Evolutionary conservation across 169 alveolate species (phyloP), one percentile per base, ranked within the genome.

Genomic region (Babesia divergens): DNA sequence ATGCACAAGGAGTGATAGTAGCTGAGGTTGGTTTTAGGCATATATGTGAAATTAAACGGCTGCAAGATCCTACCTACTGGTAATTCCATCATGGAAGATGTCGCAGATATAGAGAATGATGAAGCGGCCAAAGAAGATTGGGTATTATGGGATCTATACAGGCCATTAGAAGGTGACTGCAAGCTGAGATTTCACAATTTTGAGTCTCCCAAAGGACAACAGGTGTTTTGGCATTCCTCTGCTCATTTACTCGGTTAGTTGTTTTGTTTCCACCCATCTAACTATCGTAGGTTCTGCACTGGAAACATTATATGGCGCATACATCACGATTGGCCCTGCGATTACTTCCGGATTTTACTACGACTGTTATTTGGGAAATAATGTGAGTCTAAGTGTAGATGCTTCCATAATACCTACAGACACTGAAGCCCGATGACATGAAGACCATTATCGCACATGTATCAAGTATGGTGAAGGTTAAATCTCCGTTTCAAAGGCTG

Each of bases 121-220:
- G 46, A 26, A 8, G 74, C 24, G 13, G 38, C 14, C 18, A 20
- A 38, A 3, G 66, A 67, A 18, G 87, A 64, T 14, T 89, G 92
- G 93, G 82, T 67, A 55, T 93, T 97, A n/a, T 96, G 97, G 97
- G 99, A 98, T 82, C 59, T 97, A 65, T 70, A 81, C 35, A 90
- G 99, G 69, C 99, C 99, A 31, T 84, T 98, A 16, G 97, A 97
- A 74, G 99, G 99, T 22, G 97, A 92, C 77, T 97, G 99, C 65
- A 90, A 92, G 59, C 32, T 96, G 3, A 91, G 92, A 74, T 83
- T 95, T 26, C 89, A 94, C 26, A 94, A 83, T 60, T 95, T 97
- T 68, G 99, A 97, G 43, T 92, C 95, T 34, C 87, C 80, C 46
- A 97, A 95, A 67, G 99, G 99, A 31, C 90, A 95, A 68, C 91